These are phyloP conservation scores for Fraxinus sp. DNA, from an alignment of 305 asterid genomes.

Conservation along the genomic window DNA sequence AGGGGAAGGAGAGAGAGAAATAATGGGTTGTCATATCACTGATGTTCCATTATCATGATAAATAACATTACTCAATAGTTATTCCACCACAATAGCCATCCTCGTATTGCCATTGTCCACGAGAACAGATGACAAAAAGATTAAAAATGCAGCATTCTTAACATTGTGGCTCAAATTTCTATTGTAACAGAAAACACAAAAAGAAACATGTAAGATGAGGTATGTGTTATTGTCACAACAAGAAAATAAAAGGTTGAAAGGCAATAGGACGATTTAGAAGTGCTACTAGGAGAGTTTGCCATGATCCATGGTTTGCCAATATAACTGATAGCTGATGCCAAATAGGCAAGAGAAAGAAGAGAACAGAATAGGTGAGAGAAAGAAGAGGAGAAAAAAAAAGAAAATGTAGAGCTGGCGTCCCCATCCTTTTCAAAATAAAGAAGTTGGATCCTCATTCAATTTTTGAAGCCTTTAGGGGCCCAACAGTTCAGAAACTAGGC, in stretches of 20 bases:
- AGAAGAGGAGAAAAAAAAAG: neutral
- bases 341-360: neutral
- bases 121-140: neutral
- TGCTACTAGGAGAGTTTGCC: neutral
- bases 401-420: neutral
- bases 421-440: neutral
- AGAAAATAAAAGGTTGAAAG: neutral
- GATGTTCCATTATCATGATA: too few relatives aligned
- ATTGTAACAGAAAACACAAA: neutral
- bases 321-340: neutral
- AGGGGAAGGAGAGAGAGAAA: too few relatives aligned
- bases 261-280: neutral
- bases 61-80: too few relatives aligned
- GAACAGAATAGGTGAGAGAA: neutral
- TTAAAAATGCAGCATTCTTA: neutral
- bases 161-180: neutral
- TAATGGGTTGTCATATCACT: too few relatives aligned
- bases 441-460: neutral
- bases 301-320: neutral
- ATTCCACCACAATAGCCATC: neutral
- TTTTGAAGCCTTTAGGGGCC: neutral
- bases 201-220: neutral
- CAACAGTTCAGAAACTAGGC: neutral
- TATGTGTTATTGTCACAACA: neutral
- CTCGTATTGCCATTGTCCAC: neutral